Evolutionary conservation across 2,329 filamentous ascomycete species (phyloP).

Genomic region (Colletotrichum zoysiae): DNA sequence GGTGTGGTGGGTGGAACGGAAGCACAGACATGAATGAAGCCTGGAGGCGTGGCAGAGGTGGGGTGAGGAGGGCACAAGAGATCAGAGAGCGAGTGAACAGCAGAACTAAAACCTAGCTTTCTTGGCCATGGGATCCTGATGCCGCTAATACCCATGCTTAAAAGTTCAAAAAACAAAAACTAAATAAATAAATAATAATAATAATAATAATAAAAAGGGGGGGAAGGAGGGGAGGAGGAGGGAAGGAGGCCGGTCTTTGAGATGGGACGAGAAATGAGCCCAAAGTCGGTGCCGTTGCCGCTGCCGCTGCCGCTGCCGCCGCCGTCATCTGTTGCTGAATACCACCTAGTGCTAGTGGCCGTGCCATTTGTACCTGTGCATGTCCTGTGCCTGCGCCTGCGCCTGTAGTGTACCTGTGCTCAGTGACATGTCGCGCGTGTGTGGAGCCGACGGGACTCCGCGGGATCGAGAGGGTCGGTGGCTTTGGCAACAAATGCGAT

Average conservation of each 20-base stretch:
- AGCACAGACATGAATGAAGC: conserved; percentile 35
- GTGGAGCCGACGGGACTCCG: conserved; percentile 32
- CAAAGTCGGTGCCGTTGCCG: conserved; percentile 5
- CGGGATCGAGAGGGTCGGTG: conserved; percentile 24
- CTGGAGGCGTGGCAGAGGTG: conserved; percentile 22
- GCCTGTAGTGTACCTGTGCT: neutral
- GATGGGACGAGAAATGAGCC: conserved; percentile 41
- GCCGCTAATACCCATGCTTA: conserved; percentile 38
- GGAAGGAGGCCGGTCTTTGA: conserved; percentile 18
- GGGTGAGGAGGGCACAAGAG: conserved; percentile 6
- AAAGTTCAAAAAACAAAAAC: neutral
- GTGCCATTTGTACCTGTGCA: neutral
- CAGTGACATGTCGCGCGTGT: conserved; percentile 28
- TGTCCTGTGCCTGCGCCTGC: neutral
- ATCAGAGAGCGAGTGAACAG: neutral
- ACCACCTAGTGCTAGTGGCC: neutral
- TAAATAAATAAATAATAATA: too few species aligned
- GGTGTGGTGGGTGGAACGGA: conserved; percentile 19
- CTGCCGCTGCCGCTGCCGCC: conserved; percentile 6
- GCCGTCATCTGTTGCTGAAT: conserved; percentile 11
- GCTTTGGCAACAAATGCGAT: conserved; percentile 21
- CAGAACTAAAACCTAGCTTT: conserved; percentile 37
- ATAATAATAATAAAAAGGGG: too few species aligned
- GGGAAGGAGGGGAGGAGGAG: too few species aligned
- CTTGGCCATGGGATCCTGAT: conserved; percentile 39